Base-by-base conservation (phyloP, 2,329 filamentous ascomycete species). In the Esteya vermicola region DNA sequence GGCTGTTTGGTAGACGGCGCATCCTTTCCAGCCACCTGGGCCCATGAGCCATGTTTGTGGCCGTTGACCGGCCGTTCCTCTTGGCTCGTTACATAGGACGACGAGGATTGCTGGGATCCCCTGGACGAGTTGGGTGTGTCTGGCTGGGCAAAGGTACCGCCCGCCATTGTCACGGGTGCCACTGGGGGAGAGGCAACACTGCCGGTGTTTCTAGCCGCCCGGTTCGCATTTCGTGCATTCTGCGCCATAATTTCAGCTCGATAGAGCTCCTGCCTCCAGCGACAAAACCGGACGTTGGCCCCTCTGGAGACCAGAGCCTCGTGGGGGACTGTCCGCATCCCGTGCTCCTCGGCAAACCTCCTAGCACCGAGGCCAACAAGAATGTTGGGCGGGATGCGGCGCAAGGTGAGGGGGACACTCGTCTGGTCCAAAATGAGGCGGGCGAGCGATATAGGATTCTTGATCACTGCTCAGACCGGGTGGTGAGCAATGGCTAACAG, bases 381-480 rank as follows among this genome's bases (percentile, higher is more conserved):
- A 20, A 95, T 75, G 51, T 95, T 96, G 9, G 91, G 91, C 9
- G 93, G 88, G 4, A 98, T 86, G 41, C 91, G 78, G 40, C 83
- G 77, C 38, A 96, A 71, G 8, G 85, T 84, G n/a, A 96, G 62
- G 1, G 82, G 76, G 43, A 77, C 70, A 37, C 74, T 81, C 42
- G 85, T 84, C 43, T 74, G 71, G 42, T 94, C 81, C 19, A 94
- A 75, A 21, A 98, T 76, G 28, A 83, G 58, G 35, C 89, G 83
- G 39, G 91, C 91, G 7, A 95, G 67, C 8, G 78, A 82, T 28
- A 98, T 88, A 0, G 91, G 91, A 50, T 98, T 98, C 50, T 82
- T 88, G 55, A 98, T 78, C 53, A 89, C 86, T 93, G 10, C 23
- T 27, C 12, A 16, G 20, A 9, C 28, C 10, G 7, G 28, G n/a